phyloP scores from a whole-genome alignment of 495 filamentous ascomycete species.

The Podospora pseudopauciseta region DNA sequence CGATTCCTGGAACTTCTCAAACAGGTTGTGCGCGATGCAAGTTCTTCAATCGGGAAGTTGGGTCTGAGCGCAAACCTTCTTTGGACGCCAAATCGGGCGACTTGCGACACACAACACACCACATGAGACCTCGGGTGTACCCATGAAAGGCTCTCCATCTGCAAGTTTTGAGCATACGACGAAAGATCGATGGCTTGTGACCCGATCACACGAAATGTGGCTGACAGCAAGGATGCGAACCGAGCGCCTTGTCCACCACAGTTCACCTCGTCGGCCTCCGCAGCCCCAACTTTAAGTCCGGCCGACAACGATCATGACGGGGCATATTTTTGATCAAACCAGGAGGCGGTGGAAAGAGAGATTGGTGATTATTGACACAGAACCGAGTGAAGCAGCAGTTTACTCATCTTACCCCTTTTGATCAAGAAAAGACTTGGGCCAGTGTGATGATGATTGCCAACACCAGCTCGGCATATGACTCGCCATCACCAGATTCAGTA shows the following conservation, averaged over 20 bases:
- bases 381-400: no score
- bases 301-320: neutral
- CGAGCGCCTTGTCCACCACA: conserved; percentile 4
- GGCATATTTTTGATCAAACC: no score
- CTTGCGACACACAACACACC: conserved; percentile 29
- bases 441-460: no score
- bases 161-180: neutral
- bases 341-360: no score
- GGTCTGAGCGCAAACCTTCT: conserved; percentile 31
- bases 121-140: conserved; percentile 25
- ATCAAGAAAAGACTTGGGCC: no score
- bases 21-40: conserved; percentile 22
- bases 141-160: neutral
- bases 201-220: neutral
- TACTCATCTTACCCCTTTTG: no score
- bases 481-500: neutral
- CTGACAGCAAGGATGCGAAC: conserved; percentile 9
- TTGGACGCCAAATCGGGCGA: conserved; percentile 24
- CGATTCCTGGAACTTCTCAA: conserved; percentile 14
- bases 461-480: no score
- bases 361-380: no score
- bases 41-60: conserved; percentile 25
- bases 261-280: neutral
- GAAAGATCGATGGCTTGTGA: neutral
- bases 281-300: neutral